Evolutionary conservation across 768 basidiomycete genomes (phyloP).

Genomic region (Rhizopogon roseolus): DNA sequence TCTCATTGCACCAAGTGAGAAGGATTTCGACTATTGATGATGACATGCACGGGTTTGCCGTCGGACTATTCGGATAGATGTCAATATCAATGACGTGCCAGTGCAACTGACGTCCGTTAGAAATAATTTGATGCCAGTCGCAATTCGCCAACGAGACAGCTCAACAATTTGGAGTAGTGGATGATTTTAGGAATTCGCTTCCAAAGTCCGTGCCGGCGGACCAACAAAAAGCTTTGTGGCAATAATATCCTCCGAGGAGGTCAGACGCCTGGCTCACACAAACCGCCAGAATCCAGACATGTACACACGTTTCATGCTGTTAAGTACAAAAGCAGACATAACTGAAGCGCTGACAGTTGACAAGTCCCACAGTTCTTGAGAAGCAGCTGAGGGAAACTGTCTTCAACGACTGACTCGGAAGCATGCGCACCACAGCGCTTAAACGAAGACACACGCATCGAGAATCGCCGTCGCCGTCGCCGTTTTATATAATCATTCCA

Average conservation of each 20-base stretch:
- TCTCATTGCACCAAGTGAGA: constrained; percentile 45
- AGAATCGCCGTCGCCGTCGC: background rate
- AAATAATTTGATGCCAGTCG: background rate
- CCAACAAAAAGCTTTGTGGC: constrained; percentile 4
- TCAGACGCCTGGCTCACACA: constrained; percentile 1
- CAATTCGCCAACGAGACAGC: background rate
- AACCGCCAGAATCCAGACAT: background rate
- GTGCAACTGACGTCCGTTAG: background rate
- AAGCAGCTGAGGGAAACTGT: background rate
- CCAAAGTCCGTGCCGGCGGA: background rate
- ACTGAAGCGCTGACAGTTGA: constrained; percentile 8
- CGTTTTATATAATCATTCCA: background rate
- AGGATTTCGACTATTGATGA: constrained; percentile 18
- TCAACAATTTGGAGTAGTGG: background rate
- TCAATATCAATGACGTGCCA: background rate
- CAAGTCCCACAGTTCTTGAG: background rate
- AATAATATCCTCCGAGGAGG: constrained; percentile 13
- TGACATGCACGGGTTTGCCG: constrained; percentile 11
- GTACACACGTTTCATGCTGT: background rate
- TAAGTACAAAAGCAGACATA: constrained; percentile 19
- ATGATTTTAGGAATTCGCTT: background rate
- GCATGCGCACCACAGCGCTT: no score
- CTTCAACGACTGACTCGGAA: background rate
- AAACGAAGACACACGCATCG: background rate
- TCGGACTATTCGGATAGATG: background rate